Evolutionary conservation across 2,329 filamentous ascomycete species (phyloP).

Genomic region (Ophiostoma ulmi): DNA sequence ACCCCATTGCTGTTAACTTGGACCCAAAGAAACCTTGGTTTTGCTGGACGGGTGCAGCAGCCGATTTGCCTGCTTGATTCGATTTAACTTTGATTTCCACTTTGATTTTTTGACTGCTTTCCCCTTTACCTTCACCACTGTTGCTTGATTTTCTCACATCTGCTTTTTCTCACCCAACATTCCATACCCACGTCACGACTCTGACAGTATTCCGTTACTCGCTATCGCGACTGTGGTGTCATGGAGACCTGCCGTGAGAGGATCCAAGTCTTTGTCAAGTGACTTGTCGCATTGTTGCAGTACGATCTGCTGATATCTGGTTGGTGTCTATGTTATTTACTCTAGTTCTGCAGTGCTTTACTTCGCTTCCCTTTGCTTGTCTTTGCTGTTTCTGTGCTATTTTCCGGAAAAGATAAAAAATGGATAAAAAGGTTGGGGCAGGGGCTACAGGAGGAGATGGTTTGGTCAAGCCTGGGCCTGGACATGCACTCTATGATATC

Average conservation of each 20-base stretch:
- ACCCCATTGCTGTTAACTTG: slow-evolving; percentile 16
- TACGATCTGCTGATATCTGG: not conserved
- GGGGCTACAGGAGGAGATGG: not conserved
- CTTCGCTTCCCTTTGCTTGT: not conserved
- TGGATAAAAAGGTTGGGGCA: not conserved
- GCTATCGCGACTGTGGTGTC: not conserved
- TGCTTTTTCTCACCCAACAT: not conserved
- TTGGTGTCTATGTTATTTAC: not conserved
- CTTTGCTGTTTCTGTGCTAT: not conserved
- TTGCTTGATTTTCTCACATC: not conserved
- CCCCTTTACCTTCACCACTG: not conserved
- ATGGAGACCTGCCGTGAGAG: not conserved
- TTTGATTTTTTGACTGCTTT: slow-evolving; percentile 6
- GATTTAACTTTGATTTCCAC: slow-evolving; percentile 11
- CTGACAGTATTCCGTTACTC: not conserved
- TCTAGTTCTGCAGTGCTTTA: slow-evolving; percentile 10
- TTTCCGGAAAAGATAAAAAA: not conserved
- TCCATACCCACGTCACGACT: not conserved
- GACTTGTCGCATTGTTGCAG: not conserved
- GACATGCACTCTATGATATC: slow-evolving; percentile 12
- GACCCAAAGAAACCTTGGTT: slow-evolving; percentile 9
- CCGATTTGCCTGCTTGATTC: slow-evolving; percentile 16
- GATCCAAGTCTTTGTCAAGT: not conserved
- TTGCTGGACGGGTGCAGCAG: slow-evolving; percentile 12
- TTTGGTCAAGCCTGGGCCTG: slow-evolving; percentile 1